phyloP scores from a whole-genome alignment of 164 flowering plant genomes.

The Vitis labrusca region DNA sequence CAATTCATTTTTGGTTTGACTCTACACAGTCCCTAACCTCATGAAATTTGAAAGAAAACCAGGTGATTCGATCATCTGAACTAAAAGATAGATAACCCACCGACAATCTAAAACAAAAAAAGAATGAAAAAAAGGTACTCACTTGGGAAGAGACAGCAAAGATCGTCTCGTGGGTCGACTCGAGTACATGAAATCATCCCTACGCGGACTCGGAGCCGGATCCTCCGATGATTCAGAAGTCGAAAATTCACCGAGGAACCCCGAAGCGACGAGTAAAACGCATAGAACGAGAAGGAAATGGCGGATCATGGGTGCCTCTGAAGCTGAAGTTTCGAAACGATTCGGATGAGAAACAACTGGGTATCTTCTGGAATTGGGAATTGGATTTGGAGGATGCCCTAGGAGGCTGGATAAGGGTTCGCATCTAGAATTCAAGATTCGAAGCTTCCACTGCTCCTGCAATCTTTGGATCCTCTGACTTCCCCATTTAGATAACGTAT shows the following conservation, averaged over 20 bases:
- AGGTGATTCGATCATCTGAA: too few species aligned
- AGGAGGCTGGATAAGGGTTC: too few species aligned
- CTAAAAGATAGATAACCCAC: too few species aligned
- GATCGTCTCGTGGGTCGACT: constrained; percentile 11
- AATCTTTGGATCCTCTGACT: constrained; percentile 18
- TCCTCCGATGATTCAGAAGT: background rate
- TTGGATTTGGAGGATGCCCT: too few species aligned
- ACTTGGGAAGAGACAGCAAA: constrained; percentile 11
- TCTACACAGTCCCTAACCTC: too few species aligned
- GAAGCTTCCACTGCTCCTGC: constrained; percentile 14
- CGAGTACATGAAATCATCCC: background rate
- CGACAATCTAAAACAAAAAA: too few species aligned
- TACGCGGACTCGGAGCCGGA: too few species aligned
- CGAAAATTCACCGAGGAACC: background rate
- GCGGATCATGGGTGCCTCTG: background rate
- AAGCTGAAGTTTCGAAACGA: background rate
- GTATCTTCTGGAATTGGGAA: too few species aligned
- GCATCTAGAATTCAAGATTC: constrained; percentile 9
- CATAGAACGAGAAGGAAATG: background rate
- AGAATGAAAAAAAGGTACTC: constrained; percentile 1
- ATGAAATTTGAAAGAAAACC: too few species aligned
- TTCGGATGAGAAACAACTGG: too few species aligned
- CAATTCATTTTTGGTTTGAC: too few species aligned
- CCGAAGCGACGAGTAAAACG: background rate
- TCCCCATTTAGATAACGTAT: too few species aligned